Base-by-base conservation (phyloP, 768 basidiomycete genomes). In the Solioccasus polychromus region DNA sequence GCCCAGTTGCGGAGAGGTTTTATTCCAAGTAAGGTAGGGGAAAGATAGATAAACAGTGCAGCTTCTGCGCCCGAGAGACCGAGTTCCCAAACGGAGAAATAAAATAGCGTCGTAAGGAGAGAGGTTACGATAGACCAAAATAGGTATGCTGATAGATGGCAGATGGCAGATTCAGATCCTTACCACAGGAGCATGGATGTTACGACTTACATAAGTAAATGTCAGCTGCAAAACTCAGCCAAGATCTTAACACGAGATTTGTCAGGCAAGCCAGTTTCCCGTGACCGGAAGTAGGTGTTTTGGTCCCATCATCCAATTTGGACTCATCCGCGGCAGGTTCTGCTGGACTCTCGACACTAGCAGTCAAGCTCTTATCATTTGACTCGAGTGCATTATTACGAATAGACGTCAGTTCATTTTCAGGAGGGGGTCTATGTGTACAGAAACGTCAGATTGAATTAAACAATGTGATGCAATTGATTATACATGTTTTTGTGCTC, bases 61-160 rank as follows among this genome's bases (percentile, higher is more conserved):
- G 89, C 71, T 60, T 95, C 92, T 28, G 84, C 79, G 5, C 92
- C 92, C 10, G 87, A 80, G 24, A 94, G 74, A 22, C 86, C 89
- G 15, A 93, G 81, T 59, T 90, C 78, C 92, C 92, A 93, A 17
- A 95, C 81, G 20, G 88, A 92, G 69, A 91, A 94, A 67, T 93
- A 94, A 70, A 94, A 94, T 4, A 94, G 71, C 4, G 87, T 82
- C 1, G 85, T 83, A 6, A 84, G 77, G 17, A 92, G 78, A 3
- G 81, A 76, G 2, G 92, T 93, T 61, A 88, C 81, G 38, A 88
- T 74, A 1, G 90, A 87, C 87, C 88, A 91, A 64, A 85, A 89
- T 15, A 86, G 70, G 58, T 83, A 90, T 4, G 85, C 88, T 90
- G 45, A 39, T 42, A n/a, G n/a, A n/a, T n/a, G n/a, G n/a, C n/a